These are phyloP conservation scores for Meyerozyma elateridarum DNA, from an alignment of 1,139 yeast genomes.

Conservation along the genomic window DNA sequence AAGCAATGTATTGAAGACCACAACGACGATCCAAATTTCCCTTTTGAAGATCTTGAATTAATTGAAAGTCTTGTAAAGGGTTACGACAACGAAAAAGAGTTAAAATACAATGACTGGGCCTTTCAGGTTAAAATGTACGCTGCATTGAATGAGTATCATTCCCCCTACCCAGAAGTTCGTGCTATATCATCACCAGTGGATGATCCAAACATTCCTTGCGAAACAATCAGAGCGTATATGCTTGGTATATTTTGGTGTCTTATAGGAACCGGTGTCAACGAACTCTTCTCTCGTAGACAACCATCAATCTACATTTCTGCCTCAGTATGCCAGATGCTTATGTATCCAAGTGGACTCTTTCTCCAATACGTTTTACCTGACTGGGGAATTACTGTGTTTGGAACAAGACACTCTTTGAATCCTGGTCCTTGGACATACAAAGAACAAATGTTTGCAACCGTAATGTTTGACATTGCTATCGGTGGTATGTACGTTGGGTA, in stretches of 20 bases:
- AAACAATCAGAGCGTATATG: constrained; percentile 18
- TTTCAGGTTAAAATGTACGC: constrained; percentile 1
- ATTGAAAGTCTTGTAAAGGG: constrained; percentile 8
- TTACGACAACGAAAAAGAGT: no score
- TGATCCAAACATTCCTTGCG: constrained; percentile 13
- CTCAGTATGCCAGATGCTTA: constrained; percentile 20
- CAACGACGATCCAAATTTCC: constrained; percentile 20
- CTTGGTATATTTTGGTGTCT: constrained; percentile 15
- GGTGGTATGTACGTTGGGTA: not conserved
- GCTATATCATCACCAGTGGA: constrained; percentile 15
- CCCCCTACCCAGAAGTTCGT: constrained; percentile 22
- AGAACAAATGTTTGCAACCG: constrained; percentile 8
- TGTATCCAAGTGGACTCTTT: constrained; percentile 11
- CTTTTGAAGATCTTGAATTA: constrained; percentile 12
- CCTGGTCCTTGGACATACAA: constrained; percentile 24
- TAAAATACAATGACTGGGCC: constrained; percentile 2
- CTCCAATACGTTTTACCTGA: constrained; percentile 11
- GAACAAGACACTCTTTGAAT: constrained; percentile 23
- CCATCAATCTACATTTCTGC: constrained; percentile 20
- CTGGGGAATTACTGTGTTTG: constrained; percentile 13
- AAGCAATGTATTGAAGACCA: constrained; percentile 16
- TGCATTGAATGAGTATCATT: constrained; percentile 7
- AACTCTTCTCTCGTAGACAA: constrained; percentile 21
- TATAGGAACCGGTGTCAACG: constrained; percentile 20
- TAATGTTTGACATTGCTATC: constrained; percentile 15